Percentiles rank a stretch among this genome's conserved stretches.
Conservation (phyloP, 2,329 filamentous ascomycete genomes). For the Samsoniella hepiali region DNA sequence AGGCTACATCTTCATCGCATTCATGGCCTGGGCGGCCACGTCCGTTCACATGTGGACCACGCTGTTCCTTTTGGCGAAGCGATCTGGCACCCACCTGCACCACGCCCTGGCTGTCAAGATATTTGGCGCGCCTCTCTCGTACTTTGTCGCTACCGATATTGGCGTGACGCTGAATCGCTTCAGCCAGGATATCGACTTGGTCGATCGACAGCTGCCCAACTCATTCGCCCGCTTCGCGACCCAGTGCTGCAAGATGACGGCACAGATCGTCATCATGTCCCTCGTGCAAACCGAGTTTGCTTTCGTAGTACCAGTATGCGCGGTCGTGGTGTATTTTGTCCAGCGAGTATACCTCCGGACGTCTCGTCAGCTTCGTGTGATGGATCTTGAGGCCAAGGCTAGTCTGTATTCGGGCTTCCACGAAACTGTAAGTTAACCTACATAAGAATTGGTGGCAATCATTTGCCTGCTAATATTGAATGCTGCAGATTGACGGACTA, state of each 20-base stretch:
- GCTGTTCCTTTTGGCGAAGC: conserved; percentile 34
- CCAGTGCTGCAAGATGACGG: conserved; percentile 37
- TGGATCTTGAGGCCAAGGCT: conserved; percentile 53
- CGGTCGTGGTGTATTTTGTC: conserved; percentile 25
- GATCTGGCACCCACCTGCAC: conserved; percentile 33
- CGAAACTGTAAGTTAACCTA: conserved; percentile 31
- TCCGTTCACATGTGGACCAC: conserved; percentile 28
- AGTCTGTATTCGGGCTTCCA: conserved; percentile 42
- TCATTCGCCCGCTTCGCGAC: conserved; percentile 30
- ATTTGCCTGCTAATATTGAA: neutral
- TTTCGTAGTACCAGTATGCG: conserved; percentile 40
- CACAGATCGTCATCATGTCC: conserved; percentile 44
- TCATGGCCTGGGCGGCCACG: conserved; percentile 31
- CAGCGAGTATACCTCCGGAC: conserved; percentile 42
- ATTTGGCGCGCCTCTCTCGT: conserved; percentile 34
- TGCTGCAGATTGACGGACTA: conserved; percentile 24
- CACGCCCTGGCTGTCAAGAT: conserved; percentile 19
- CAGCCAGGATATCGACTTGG: conserved; percentile 39
- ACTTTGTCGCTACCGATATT: conserved; percentile 38
- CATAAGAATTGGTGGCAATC: neutral
- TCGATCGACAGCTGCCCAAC: conserved; percentile 37
- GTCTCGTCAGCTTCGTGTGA: conserved; percentile 52
- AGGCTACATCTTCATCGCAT: conserved; percentile 37
- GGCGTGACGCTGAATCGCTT: conserved; percentile 42
- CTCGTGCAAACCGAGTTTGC: conserved; percentile 42